Percentiles rank a stretch among this genome's conserved stretches.
phyloP scores from a whole-genome alignment of 805 yeast species.

The Starmerella bacillaris region DNA sequence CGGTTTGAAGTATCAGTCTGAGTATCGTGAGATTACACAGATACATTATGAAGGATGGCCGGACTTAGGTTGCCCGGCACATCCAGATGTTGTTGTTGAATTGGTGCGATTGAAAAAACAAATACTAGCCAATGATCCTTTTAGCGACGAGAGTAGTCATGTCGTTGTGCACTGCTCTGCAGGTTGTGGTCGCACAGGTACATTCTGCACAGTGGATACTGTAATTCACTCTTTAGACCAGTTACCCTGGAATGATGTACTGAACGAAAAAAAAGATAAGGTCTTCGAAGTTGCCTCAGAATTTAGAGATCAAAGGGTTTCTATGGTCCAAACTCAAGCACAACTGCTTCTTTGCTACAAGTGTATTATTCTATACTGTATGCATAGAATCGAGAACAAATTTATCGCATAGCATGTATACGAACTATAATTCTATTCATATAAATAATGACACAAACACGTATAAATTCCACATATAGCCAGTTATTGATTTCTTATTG shows the following conservation, averaged over 20 bases:
- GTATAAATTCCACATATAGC: not conserved
- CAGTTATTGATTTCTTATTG: not conserved
- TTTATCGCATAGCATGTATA: no score
- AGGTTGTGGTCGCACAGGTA: constrained; percentile 95
- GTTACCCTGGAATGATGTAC: not conserved
- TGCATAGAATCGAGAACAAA: not conserved
- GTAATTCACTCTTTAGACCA: constrained; percentile 27
- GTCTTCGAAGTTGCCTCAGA: constrained; percentile 44
- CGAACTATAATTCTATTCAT: not conserved
- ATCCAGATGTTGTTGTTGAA: constrained; percentile 45
- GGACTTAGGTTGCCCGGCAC: constrained; percentile 54
- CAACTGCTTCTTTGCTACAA: constrained; percentile 66
- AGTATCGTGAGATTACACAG: constrained; percentile 39
- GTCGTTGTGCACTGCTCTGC: constrained; percentile 82
- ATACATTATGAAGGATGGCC: constrained; percentile 72
- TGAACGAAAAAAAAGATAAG: constrained; percentile 28
- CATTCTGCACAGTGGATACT: constrained; percentile 36
- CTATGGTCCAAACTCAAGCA: constrained; percentile 69
- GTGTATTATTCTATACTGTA: constrained; percentile 23
- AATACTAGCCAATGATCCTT: constrained; percentile 18
- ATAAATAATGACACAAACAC: not conserved
- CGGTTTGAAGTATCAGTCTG: constrained; percentile 19
- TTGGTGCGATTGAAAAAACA: constrained; percentile 31
- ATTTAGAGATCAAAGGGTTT: constrained; percentile 55
- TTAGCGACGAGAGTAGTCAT: constrained; percentile 4